These are phyloP conservation scores for Botrytis porri DNA, from an alignment of 2,329 filamentous ascomycete genomes.

Conservation along the genomic window DNA sequence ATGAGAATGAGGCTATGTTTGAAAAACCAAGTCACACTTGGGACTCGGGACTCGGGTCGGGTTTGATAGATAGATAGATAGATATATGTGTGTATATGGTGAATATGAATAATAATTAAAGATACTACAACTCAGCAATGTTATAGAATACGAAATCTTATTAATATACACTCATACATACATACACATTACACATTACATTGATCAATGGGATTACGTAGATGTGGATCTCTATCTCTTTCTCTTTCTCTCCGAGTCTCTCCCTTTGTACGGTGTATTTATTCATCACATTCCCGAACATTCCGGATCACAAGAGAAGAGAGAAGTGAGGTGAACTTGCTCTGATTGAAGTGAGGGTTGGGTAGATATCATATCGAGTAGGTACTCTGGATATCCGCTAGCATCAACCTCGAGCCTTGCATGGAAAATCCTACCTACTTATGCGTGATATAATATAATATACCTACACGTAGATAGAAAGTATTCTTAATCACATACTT, in stretches of 20 bases:
- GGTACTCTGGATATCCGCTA: no score
- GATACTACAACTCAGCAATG: no score
- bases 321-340: background rate
- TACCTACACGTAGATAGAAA: no score
- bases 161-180: no score
- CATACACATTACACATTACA: background rate
- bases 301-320: background rate
- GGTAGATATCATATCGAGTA: background rate
- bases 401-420: background rate
- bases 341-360: background rate
- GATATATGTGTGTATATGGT: no score
- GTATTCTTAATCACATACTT: no score
- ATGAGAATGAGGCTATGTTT: background rate
- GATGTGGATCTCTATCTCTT: background rate
- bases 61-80: background rate
- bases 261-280: background rate
- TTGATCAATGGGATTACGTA: background rate
- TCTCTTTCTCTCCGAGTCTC: no score
- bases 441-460: background rate
- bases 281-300: background rate
- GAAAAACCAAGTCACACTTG: background rate
- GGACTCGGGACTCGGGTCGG: background rate
- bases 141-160: background rate
- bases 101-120: no score
- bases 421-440: background rate